These are phyloP conservation scores for Scenedesmus sp. DNA, from an alignment of 163 green algal genomes.

Conservation along the genomic window DNA sequence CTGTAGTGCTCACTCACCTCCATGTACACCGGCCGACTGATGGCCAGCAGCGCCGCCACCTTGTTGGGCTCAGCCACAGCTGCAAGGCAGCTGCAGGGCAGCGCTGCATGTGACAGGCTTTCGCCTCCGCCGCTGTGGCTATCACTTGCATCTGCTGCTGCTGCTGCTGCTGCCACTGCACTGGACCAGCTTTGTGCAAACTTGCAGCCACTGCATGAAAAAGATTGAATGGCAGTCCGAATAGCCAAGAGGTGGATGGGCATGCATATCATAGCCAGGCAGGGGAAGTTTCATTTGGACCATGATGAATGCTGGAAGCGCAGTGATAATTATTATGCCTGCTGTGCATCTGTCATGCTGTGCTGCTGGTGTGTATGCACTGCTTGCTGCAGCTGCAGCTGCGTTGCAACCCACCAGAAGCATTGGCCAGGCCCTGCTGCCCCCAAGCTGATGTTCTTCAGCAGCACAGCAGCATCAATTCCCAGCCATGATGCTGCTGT, in stretches of 20 bases:
- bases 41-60: background rate
- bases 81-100: constrained; percentile 39
- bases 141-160: background rate
- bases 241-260: background rate
- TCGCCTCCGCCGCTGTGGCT: background rate
- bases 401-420: background rate
- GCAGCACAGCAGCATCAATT: background rate
- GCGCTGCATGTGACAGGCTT: background rate
- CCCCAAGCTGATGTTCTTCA: background rate
- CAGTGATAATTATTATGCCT: too few relatives aligned
- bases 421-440: background rate
- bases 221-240: too few relatives aligned
- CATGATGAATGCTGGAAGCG: too few relatives aligned
- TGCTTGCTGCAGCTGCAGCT: background rate
- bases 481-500: background rate
- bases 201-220: constrained; percentile 20
- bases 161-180: background rate
- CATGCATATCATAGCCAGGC: background rate
- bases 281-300: background rate
- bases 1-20: constrained; percentile 26
- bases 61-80: constrained; percentile 1
- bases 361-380: background rate
- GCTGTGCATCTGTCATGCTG: too few relatives aligned
- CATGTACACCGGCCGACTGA: constrained; percentile 23
- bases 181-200: background rate